Evolutionary conservation across 1,284 basidiomycete species (phyloP), one percentile per base, ranked within the genome.

Genomic region (Boletus putidus): DNA sequence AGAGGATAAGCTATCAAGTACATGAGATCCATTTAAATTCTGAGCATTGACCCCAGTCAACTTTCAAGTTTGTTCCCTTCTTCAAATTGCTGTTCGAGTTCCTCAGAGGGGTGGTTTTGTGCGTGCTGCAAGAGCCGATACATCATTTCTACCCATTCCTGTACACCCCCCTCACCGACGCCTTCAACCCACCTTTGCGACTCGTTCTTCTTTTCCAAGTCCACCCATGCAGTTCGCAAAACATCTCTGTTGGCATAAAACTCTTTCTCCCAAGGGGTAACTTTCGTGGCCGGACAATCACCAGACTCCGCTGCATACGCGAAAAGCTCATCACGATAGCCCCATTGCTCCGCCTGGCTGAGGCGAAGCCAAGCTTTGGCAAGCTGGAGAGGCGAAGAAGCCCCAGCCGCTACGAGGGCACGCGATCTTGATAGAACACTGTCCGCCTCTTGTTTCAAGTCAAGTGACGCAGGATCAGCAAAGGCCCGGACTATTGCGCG

Each of bases 131-230:
- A 59, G 58, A 89, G 65, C 62, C 68, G 76, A 60, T 74, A 68
- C 77, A 87, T 80, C 62, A 89, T 65, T 25, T 78, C 78, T 14
- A 86, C 77, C 89, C 89, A 91, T 60, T 89, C 86, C 29, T 81
- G 68, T 4, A 72, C 62, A 14, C 80, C 82, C 23, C 78, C 75
- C 64, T 79, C 71, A 1, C 89, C 89, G 29, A 91, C 82, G 4
- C 81, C 86, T 57, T 74, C 73, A 20, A 88, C 78, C 85, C 84
- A 89, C 25, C 76, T 74, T 42, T 80, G 79, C 6, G 82, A 84
- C 54, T 83, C 78, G 0, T 86, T 86, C 2, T 66, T 73, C 57
- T 72, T 75, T 66, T 86, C 85, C 37, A 91, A 62, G 23, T 78
- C 79, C 36, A 77, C 74, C 90, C 89, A 92, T 33, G 78, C 78